phyloP scores from a whole-genome alignment of 768 basidiomycete genomes.

The Rubroboletus satanas region DNA sequence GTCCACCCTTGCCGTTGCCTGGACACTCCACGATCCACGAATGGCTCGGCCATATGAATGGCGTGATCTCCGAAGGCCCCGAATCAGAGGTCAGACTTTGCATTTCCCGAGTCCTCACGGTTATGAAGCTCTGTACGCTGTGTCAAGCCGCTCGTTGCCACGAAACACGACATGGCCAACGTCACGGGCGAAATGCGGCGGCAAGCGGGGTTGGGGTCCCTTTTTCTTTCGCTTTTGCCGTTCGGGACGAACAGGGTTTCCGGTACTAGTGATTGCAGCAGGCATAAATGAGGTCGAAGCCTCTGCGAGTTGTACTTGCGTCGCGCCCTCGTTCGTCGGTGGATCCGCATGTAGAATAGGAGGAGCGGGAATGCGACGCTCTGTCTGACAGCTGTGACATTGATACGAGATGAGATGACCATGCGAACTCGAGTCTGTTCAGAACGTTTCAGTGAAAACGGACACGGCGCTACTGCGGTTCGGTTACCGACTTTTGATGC shows the following conservation, averaged over 20 bases:
- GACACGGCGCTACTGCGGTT: neutral
- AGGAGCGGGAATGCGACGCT: slow-evolving; percentile 67
- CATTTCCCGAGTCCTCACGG: neutral
- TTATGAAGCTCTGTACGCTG: neutral
- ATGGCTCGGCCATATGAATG: neutral
- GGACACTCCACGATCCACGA: neutral
- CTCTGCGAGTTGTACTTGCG: neutral
- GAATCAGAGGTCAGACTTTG: neutral
- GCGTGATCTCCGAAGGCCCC: neutral
- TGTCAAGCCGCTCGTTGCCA: slow-evolving; percentile 49
- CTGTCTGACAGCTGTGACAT: slow-evolving; percentile 54
- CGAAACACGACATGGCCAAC: slow-evolving; percentile 65
- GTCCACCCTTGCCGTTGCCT: neutral
- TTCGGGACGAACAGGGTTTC: neutral
- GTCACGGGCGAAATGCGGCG: slow-evolving; percentile 60
- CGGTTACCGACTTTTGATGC: slow-evolving; percentile 53
- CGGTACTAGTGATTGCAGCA: neutral
- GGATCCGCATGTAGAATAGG: slow-evolving; percentile 30
- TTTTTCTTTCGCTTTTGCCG: slow-evolving; percentile 18
- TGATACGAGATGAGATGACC: slow-evolving; percentile 54
- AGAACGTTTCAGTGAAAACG: slow-evolving; percentile 15
- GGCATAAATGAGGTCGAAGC: neutral
- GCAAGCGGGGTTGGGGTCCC: slow-evolving; percentile 35
- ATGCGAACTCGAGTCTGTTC: slow-evolving; percentile 42
- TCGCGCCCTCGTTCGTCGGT: neutral